Evolutionary conservation across 2,329 filamentous ascomycete genomes (phyloP).

Genomic region (Cladophialophora yegresii): DNA sequence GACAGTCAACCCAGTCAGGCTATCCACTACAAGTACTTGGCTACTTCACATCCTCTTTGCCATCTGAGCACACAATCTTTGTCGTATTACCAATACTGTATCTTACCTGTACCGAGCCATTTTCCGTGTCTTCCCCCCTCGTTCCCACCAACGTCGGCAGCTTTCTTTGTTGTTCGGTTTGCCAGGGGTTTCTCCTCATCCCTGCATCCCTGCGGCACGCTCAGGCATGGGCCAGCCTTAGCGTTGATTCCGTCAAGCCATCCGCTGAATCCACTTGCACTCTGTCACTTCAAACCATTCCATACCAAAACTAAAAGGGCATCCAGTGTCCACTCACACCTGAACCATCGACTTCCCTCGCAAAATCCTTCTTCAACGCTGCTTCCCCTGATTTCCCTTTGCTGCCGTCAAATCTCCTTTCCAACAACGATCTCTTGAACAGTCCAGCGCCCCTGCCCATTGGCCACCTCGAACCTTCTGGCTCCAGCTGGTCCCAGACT

Average conservation of each 20-base stretch:
- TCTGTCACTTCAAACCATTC: constrained; percentile 17
- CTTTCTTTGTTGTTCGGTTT: constrained; percentile 6
- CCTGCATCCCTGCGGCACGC: constrained; percentile 15
- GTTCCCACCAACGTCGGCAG: background rate
- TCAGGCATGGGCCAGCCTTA: constrained; percentile 15
- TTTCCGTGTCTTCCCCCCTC: background rate
- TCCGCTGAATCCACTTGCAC: constrained; percentile 23
- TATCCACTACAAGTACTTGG: constrained; percentile 6
- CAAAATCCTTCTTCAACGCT: constrained; percentile 23
- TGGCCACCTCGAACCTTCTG: constrained; percentile 20
- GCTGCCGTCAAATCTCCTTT: constrained; percentile 28
- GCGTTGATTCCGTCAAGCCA: constrained; percentile 16
- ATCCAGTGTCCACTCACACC: constrained; percentile 21
- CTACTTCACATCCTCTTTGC: constrained; percentile 4
- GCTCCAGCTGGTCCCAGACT: constrained; percentile 23
- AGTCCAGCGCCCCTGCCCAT: constrained; percentile 14
- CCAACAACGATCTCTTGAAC: constrained; percentile 24
- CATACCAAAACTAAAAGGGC: constrained; percentile 18
- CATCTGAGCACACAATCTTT: background rate
- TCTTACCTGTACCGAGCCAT: constrained; percentile 13
- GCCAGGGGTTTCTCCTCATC: constrained; percentile 6
- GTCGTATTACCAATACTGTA: constrained; percentile 12
- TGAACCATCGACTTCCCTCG: constrained; percentile 7
- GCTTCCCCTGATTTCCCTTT: constrained; percentile 31
- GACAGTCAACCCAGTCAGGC: background rate